A percentile compares a stretch with the other conserved stretches of the same genome.
phyloP scores from a whole-genome alignment of 768 basidiomycete genomes.

The Lactifluus subvellereus region DNA sequence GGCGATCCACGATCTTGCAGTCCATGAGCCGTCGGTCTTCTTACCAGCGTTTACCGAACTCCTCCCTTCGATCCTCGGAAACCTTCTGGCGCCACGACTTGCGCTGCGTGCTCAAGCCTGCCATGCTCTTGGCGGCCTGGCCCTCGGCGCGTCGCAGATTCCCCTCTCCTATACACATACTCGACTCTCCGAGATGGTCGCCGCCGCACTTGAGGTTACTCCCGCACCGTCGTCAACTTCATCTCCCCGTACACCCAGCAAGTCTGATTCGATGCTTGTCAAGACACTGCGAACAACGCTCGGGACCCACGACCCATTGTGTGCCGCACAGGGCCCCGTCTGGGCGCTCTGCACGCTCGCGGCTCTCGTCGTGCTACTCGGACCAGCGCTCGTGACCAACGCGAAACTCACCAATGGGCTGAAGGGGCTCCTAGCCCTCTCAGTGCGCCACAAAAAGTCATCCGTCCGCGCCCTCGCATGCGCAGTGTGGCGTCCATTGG shows the following conservation, averaged over 20 bases:
- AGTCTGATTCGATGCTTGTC: conserved; percentile 47
- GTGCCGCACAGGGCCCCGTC: conserved; percentile 69
- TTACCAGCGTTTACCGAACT: conserved; percentile 58
- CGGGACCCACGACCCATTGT: conserved; percentile 44
- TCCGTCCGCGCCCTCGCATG: conserved; percentile 57
- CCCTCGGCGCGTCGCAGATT: conserved; percentile 45
- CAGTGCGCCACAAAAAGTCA: conserved; percentile 57
- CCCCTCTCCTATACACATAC: conserved; percentile 45
- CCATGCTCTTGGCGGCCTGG: conserved; percentile 68
- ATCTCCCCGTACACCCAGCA: conserved; percentile 30
- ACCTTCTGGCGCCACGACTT: conserved; percentile 59
- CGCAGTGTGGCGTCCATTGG: conserved; percentile 57
- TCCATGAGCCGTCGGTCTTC: conserved; percentile 59
- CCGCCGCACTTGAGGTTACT: conserved; percentile 42
- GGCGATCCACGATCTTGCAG: conserved; percentile 68
- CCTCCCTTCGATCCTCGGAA: conserved; percentile 55
- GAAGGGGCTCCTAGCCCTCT: conserved; percentile 45
- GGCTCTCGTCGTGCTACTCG: conserved; percentile 58
- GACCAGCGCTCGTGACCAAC: conserved; percentile 46
- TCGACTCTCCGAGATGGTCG: conserved; percentile 46
- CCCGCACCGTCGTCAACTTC: conserved; percentile 30
- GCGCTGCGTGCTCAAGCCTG: conserved; percentile 67
- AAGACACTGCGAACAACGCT: conserved; percentile 65
- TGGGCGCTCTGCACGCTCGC: conserved; percentile 71
- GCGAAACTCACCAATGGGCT: conserved; percentile 41